Conservation (phyloP, 805 yeast species). For the Wickerhamomyces silvicola region DNA sequence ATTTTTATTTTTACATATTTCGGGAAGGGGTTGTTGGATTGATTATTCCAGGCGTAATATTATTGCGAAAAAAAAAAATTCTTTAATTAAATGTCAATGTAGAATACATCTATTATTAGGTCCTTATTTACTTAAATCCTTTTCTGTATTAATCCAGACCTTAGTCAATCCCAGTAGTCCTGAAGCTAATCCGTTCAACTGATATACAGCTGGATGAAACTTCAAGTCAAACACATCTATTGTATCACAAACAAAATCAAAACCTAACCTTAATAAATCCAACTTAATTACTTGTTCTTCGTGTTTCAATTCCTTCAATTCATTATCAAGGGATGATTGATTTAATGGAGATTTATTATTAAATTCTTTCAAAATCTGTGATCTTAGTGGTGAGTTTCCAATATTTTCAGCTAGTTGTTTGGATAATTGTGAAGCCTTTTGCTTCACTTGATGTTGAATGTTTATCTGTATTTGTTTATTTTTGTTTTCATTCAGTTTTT, state of each 20-base stretch:
- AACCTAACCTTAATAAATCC: slow-evolving; percentile 36
- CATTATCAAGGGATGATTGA: slow-evolving; percentile 13
- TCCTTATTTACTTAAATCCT: slow-evolving; percentile 8
- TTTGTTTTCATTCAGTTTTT: slow-evolving; percentile 33
- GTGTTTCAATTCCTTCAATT: slow-evolving; percentile 27
- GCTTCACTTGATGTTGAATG: slow-evolving; percentile 57
- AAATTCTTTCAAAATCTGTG: slow-evolving; percentile 26
- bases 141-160: slow-evolving; percentile 18
- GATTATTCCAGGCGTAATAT: no score
- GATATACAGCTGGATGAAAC: slow-evolving; percentile 14
- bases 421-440: slow-evolving; percentile 40
- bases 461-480: slow-evolving; percentile 46
- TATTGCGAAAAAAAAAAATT: no score
- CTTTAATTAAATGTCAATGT: background rate
- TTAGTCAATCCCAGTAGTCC: slow-evolving; percentile 20
- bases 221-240: slow-evolving; percentile 38
- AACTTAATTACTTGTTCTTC: slow-evolving; percentile 31
- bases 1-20: no score
- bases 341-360: slow-evolving; percentile 14
- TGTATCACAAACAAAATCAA: slow-evolving; percentile 43
- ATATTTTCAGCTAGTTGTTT: slow-evolving; percentile 28
- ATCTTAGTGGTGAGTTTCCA: slow-evolving; percentile 21
- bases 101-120: slow-evolving; percentile 1
- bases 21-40: no score
- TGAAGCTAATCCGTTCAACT: slow-evolving; percentile 16